These are phyloP conservation scores for Solanum raphanifolium DNA, from an alignment of 257 asterid genomes.

Conservation along the genomic window DNA sequence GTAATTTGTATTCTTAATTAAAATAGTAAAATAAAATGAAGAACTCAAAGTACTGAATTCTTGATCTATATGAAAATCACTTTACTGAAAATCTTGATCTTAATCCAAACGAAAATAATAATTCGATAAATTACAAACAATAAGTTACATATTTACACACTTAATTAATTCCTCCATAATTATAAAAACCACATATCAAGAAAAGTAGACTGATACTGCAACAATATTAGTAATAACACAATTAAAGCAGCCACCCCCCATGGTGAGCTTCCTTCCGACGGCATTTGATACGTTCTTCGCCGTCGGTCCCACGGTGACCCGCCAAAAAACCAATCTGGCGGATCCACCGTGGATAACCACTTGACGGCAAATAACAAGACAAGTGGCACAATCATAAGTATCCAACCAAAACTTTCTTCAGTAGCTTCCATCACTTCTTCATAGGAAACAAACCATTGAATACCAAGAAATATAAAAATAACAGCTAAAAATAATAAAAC, in stretches of 20 bases:
- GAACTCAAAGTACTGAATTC: neutral
- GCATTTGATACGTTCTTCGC: slow-evolving; percentile 11
- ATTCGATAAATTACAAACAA: neutral
- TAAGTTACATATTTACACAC: neutral
- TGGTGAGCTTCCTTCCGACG: slow-evolving; percentile 61
- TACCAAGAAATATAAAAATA: slow-evolving; percentile 55
- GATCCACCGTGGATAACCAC: slow-evolving; percentile 39
- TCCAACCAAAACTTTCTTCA: slow-evolving; percentile 74
- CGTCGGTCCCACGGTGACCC: slow-evolving; percentile 45
- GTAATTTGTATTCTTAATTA: neutral
- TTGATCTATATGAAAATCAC: neutral
- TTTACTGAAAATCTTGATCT: neutral
- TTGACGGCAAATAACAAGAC: slow-evolving; percentile 44
- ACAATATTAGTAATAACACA: slow-evolving; percentile 50
- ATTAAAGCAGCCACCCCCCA: slow-evolving; percentile 87
- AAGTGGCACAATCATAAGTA: slow-evolving; percentile 50
- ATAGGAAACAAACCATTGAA: slow-evolving; percentile 74
- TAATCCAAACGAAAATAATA: neutral
- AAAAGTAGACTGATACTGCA: slow-evolving; percentile 62
- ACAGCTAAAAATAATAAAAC: slow-evolving; percentile 59
- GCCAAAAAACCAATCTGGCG: slow-evolving; percentile 22
- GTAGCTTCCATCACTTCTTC: slow-evolving; percentile 63
- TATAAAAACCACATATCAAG: slow-evolving; percentile 67
- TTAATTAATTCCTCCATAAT: neutral
- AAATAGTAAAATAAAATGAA: neutral